Percentiles rank a stretch among this genome's conserved stretches.
phyloP scores from a whole-genome alignment of 371 early-diverging fungal species.

The Zychaea mexicana region DNA sequence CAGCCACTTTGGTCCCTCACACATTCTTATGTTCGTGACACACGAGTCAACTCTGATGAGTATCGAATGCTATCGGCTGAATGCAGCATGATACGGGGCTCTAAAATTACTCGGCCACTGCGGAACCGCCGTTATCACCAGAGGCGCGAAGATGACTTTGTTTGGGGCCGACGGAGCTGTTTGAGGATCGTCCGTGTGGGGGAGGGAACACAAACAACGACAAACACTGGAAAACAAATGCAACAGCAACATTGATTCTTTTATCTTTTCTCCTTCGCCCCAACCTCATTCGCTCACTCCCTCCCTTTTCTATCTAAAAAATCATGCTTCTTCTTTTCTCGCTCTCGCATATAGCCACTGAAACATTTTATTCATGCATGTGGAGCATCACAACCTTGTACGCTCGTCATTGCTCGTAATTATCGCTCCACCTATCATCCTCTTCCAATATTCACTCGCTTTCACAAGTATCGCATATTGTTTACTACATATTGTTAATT shows the following conservation, averaged over 20 bases:
- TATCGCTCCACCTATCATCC: too few relatives aligned
- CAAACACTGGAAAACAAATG: background rate
- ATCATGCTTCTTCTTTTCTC: background rate
- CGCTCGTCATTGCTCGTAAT: background rate
- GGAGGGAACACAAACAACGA: background rate
- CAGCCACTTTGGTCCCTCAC: slow-evolving; percentile 5
- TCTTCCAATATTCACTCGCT: background rate
- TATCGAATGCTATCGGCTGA: slow-evolving; percentile 14
- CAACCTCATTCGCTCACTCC: too few relatives aligned
- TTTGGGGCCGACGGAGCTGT: slow-evolving; percentile 16
- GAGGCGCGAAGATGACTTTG: slow-evolving; percentile 15
- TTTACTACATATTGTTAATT: background rate
- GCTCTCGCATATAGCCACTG: background rate
- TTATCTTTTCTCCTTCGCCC: too few relatives aligned
- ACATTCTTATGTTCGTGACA: slow-evolving; percentile 15
- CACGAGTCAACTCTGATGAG: slow-evolving; percentile 6
- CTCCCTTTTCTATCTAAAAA: background rate
- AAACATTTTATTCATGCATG: background rate
- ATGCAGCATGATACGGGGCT: slow-evolving; percentile 6
- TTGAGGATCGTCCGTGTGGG: slow-evolving; percentile 1
- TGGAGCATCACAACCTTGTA: background rate
- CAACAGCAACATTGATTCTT: too few relatives aligned
- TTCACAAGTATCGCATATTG: background rate
- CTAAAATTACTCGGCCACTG: slow-evolving; percentile 12
- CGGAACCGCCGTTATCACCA: slow-evolving; percentile 2